A percentile compares a stretch with the other conserved stretches of the same genome.
Conservation (phyloP, 805 yeast species). For the Saccharomycopsis schoenii region DNA sequence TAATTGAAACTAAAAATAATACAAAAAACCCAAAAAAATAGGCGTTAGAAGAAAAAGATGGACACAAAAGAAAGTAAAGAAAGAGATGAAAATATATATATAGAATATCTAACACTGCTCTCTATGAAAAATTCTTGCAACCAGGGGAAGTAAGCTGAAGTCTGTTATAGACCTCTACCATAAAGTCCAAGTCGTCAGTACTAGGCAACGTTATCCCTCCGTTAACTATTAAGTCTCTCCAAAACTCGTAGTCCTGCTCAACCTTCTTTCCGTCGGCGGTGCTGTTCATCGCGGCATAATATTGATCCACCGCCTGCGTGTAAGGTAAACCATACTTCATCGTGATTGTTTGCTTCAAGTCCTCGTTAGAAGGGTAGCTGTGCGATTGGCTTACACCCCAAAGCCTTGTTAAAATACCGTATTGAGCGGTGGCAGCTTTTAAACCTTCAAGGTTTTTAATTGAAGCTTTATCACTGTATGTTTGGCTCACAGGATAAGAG, state of each 20-base stretch:
- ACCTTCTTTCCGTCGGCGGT: neutral
- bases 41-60: too few species aligned
- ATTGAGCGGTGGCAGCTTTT: neutral
- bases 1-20: too few species aligned
- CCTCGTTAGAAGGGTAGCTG: neutral
- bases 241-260: neutral
- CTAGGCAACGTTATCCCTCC: conserved; percentile 15
- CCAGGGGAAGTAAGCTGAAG: neutral
- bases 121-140: neutral
- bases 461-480: neutral
- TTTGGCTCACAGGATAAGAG: neutral
- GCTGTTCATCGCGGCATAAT: neutral
- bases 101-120: neutral
- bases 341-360: neutral
- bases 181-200: conserved; percentile 13
- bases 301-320: neutral
- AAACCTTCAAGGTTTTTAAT: neutral
- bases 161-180: conserved; percentile 9
- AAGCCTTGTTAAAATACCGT: neutral
- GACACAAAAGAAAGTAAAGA: too few species aligned
- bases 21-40: too few species aligned
- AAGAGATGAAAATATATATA: too few species aligned
- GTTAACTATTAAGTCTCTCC: conserved; percentile 9
- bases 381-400: neutral
- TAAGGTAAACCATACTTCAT: neutral